Conservation (phyloP, 148 eudicot genomes). For the Rhododendron griersonianum region DNA sequence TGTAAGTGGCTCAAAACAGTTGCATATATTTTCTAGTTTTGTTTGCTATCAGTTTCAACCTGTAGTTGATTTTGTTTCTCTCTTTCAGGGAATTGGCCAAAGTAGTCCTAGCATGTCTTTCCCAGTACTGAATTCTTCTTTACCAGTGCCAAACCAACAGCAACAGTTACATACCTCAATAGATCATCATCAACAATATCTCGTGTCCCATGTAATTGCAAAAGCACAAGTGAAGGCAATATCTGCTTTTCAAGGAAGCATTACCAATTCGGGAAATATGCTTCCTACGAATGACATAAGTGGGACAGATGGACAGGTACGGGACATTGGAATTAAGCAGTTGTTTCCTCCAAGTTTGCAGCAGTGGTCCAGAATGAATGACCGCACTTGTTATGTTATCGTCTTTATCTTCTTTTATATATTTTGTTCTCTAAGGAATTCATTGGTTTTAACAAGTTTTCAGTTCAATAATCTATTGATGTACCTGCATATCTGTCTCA, state of each 20-base stretch:
- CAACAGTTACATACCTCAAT: neutral
- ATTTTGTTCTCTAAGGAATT: neutral
- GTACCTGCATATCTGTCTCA: neutral
- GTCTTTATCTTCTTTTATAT: neutral
- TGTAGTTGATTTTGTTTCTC: neutral
- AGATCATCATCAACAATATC: constrained; percentile 17
- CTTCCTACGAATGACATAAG: constrained; percentile 10
- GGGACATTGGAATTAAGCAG: neutral
- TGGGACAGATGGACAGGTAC: constrained; percentile 18
- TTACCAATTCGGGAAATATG: constrained; percentile 3
- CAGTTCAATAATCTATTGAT: neutral
- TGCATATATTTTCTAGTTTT: neutral
- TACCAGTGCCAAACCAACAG: constrained; percentile 10
- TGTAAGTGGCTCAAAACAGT: constrained; percentile 4
- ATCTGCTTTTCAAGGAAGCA: constrained; percentile 5
- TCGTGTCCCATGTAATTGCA: constrained; percentile 15
- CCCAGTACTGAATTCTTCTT: constrained; percentile 17
- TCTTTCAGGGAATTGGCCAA: constrained; percentile 26
- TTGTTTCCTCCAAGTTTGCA: neutral
- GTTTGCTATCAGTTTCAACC: neutral
- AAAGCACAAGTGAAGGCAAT: constrained; percentile 5
- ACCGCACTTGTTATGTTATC: neutral
- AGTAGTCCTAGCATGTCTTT: constrained; percentile 12
- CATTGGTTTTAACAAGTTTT: neutral
- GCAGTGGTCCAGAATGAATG: neutral